Evolutionary conservation across 768 basidiomycete species (phyloP).

Genomic region (Auriscalpium microsporum): DNA sequence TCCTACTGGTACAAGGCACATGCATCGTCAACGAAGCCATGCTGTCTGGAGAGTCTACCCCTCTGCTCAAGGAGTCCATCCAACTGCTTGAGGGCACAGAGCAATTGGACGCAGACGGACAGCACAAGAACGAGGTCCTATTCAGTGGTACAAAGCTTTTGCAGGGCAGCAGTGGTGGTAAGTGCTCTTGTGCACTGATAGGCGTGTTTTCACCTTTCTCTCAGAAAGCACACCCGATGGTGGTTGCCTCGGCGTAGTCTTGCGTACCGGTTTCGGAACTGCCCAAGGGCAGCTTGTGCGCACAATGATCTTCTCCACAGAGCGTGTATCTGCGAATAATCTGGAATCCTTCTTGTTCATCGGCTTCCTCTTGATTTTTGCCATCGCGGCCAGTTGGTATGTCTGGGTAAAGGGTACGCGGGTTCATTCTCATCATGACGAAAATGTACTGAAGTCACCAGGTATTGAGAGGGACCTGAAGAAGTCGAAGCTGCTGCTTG

Average conservation of each 20-base stretch:
- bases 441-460: conserved; percentile 19
- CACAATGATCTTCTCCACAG: conserved; percentile 98
- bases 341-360: conserved; percentile 95
- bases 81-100: conserved; percentile 72
- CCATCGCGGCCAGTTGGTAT: conserved; percentile 96
- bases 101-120: conserved; percentile 73
- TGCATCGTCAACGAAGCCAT: conserved; percentile 99
- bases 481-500: conserved; percentile 89
- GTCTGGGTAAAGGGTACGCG: conserved; percentile 89
- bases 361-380: conserved; percentile 94
- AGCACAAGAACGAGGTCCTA: conserved; percentile 80
- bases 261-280: conserved; percentile 96
- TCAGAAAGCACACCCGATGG: conserved; percentile 61
- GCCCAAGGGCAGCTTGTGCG: conserved; percentile 94
- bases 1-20: conserved; percentile 85
- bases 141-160: conserved; percentile 98
- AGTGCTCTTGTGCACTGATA: conserved; percentile 9
- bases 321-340: conserved; percentile 95
- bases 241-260: conserved; percentile 86
- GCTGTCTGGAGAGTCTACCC: conserved; percentile 97
- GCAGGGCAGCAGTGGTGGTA: conserved; percentile 60
- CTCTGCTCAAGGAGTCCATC: conserved; percentile 91
- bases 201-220: no score
- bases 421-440: background rate
- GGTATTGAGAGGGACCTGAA: conserved; percentile 89